A percentile compares a stretch with the other conserved stretches of the same genome.
Evolutionary conservation across 2,329 filamentous ascomycete genomes (phyloP).

Genomic region (Fusarium sp.): DNA sequence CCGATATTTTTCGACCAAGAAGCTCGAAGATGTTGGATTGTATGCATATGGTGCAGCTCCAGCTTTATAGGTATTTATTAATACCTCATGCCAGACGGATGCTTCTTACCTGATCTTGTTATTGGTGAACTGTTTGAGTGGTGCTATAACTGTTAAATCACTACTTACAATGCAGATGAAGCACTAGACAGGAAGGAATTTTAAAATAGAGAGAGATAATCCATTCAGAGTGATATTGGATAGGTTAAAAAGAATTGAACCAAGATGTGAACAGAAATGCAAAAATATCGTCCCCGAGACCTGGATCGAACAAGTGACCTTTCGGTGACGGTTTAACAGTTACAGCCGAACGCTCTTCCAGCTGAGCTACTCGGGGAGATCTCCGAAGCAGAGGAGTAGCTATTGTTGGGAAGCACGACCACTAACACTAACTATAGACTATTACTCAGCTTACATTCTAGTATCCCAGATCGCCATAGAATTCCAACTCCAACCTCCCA

Average conservation of each 20-base stretch:
- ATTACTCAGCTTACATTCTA: too few species aligned
- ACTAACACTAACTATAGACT: too few species aligned
- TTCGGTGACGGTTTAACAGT: slow-evolving; percentile 24
- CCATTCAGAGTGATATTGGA: too few species aligned
- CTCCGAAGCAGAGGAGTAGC: slow-evolving; percentile 12
- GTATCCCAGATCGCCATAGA: too few species aligned
- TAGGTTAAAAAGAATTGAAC: too few species aligned
- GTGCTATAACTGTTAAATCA: background rate
- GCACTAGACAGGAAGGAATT: too few species aligned
- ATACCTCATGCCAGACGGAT: rapidly evolving
- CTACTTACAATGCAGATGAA: too few species aligned
- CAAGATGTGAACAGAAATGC: background rate
- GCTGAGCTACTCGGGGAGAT: slow-evolving; percentile 32
- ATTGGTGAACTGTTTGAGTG: background rate
- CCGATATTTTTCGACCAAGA: background rate
- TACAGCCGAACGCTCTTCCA: slow-evolving; percentile 36
- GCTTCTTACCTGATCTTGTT: background rate
- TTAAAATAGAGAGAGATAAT: too few species aligned
- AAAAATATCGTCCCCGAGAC: slow-evolving; percentile 21
- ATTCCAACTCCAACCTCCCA: too few species aligned
- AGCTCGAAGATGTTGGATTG: background rate
- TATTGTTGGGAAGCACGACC: background rate
- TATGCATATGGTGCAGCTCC: background rate
- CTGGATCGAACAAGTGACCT: slow-evolving; percentile 35
- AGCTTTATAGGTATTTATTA: background rate